Conservation (phyloP, 495 filamentous ascomycete species). For the Aspergillus funiculosus region DNA sequence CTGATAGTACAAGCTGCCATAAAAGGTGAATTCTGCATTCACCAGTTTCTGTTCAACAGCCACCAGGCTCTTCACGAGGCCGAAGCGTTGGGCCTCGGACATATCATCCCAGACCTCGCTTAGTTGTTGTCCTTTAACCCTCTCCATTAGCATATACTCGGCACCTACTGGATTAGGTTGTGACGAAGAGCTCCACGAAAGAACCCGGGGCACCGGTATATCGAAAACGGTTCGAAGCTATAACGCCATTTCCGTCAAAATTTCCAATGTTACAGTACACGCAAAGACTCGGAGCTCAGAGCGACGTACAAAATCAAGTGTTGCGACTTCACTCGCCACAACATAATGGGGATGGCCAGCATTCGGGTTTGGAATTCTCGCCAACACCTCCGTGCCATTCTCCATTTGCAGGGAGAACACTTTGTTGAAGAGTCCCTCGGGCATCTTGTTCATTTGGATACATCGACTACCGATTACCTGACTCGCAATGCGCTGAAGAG, state of each 20-base stretch:
- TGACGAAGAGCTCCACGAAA: conserved; percentile 9
- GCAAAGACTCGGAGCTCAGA: background rate
- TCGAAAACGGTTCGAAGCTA: conserved; percentile 13
- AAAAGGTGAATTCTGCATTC: background rate
- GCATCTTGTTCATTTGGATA: conserved; percentile 12
- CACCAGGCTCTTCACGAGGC: conserved; percentile 11
- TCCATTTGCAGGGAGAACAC: conserved; percentile 21
- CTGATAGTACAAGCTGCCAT: too few relatives aligned
- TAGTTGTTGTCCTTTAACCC: conserved; percentile 12
- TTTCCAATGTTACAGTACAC: background rate
- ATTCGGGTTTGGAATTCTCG: conserved; percentile 31
- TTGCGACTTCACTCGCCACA: conserved; percentile 37
- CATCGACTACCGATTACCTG: background rate
- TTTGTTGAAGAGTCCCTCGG: conserved; percentile 36
- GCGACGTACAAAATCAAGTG: conserved; percentile 28
- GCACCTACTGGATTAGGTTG: conserved; percentile 22
- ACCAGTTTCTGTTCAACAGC: conserved; percentile 7
- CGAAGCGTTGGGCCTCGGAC: conserved; percentile 15
- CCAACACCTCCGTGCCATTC: conserved; percentile 12
- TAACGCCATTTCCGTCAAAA: background rate
- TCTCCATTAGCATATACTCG: conserved; percentile 40
- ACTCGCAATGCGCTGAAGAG: background rate
- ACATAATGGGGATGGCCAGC: conserved; percentile 25
- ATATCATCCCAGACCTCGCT: conserved; percentile 16
- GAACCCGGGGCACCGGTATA: conserved; percentile 14